Evolutionary conservation across 345 rosid species (phyloP).

Genomic region (Nasturtium officinale): DNA sequence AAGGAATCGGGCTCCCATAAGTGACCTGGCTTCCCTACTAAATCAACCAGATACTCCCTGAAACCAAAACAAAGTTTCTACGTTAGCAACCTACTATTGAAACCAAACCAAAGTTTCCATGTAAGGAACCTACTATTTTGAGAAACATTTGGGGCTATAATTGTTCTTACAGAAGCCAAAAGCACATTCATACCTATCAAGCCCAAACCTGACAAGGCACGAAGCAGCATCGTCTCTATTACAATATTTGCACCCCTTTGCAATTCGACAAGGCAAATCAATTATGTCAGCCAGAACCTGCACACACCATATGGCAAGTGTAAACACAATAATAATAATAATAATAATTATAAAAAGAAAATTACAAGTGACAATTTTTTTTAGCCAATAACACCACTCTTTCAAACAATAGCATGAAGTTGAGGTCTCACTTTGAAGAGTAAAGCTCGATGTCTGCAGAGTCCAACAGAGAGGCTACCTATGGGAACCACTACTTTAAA

Average conservation of each 20-base stretch:
- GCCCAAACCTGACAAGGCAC: conserved; percentile 93
- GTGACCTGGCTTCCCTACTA: conserved; percentile 88
- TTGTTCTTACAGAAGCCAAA: conserved; percentile 17
- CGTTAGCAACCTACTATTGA: conserved; percentile 38
- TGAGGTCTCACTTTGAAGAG: conserved; percentile 82
- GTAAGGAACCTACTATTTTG: conserved; percentile 27
- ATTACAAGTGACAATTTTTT: conserved; percentile 1
- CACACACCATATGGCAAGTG: conserved; percentile 34
- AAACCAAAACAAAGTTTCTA: conserved; percentile 42
- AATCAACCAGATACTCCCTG: conserved; percentile 97
- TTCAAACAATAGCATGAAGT: conserved; percentile 8
- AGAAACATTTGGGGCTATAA: not conserved
- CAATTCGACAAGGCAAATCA: conserved; percentile 98
- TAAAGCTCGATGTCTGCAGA: conserved; percentile 95
- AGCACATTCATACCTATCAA: conserved; percentile 65
- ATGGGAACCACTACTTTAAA: conserved; percentile 88
- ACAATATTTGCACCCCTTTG: conserved; percentile 96
- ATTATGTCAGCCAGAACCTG: conserved; percentile 93
- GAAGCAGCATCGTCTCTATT: conserved; percentile 86
- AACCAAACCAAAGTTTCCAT: conserved; percentile 40
- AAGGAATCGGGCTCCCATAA: conserved; percentile 91
- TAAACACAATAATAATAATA: no score
- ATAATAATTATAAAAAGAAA: not conserved
- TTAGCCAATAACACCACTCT: conserved; percentile 11
- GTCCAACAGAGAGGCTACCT: conserved; percentile 88